A percentile compares a stretch with the other conserved stretches of the same genome.
phyloP scores from a whole-genome alignment of 805 yeast species.

The Yarrowia porcina region DNA sequence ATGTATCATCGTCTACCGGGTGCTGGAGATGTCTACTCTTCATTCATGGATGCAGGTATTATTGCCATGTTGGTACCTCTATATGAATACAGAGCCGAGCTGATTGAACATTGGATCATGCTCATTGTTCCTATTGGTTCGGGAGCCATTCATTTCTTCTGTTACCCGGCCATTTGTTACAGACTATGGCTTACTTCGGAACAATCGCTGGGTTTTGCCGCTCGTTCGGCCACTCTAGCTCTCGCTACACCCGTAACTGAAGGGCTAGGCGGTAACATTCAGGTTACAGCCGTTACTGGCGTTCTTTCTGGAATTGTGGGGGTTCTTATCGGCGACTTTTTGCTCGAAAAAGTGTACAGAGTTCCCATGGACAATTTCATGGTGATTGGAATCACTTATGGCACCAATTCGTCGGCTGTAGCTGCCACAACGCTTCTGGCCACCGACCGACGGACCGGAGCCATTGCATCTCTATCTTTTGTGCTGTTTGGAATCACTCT shows the following conservation, averaged over 20 bases:
- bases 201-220: conserved; percentile 70
- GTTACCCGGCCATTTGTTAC: conserved; percentile 67
- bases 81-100: conserved; percentile 67
- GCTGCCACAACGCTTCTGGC: conserved; percentile 70
- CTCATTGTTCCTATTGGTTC: conserved; percentile 58
- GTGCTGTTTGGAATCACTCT: conserved; percentile 68
- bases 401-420: conserved; percentile 77
- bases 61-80: conserved; percentile 73
- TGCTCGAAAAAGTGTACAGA: conserved; percentile 44
- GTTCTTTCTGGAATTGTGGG: conserved; percentile 75
- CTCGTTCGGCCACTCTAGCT: conserved; percentile 75
- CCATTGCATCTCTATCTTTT: conserved; percentile 69
- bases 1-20: conserved; percentile 56
- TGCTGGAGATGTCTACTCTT: conserved; percentile 69
- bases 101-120: conserved; percentile 54
- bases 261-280: conserved; percentile 64
- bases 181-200: conserved; percentile 59
- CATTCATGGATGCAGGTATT: conserved; percentile 73
- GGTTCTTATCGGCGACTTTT: conserved; percentile 60
- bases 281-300: conserved; percentile 75
- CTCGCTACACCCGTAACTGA: conserved; percentile 70
- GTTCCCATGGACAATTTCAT: conserved; percentile 64
- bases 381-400: conserved; percentile 71
- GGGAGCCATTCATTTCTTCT: conserved; percentile 57
- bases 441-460: conserved; percentile 75